Evolutionary conservation across 2,329 filamentous ascomycete genomes (phyloP), one percentile per base, ranked within the genome.

Genomic region (Phialophora macrospora): DNA sequence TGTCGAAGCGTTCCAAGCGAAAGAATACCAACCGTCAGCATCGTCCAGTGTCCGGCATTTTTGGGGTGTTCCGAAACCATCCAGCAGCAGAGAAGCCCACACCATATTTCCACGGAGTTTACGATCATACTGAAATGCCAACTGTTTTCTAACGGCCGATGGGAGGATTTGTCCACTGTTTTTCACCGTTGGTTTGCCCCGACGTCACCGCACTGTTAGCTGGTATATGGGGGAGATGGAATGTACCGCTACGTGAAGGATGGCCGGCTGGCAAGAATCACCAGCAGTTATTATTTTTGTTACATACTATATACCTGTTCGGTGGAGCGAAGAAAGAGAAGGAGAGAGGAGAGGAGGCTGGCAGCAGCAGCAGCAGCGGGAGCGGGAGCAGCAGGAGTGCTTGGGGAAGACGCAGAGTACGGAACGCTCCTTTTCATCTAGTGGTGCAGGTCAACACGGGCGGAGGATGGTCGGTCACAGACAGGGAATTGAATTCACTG

Each of bases 1-100:
- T 60, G 48, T 60, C 48, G n/a, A 51, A 60, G 58, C 58, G 58
- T 60, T 60, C 58, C 46, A n/a, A 60, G 58, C 58, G 58, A 60
- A 49, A 49, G 44, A 60, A 54, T 55, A 55, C 22, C 58, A 41
- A 60, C 26, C 30, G 48, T 54, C 48, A 52, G 46, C 48, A 60
- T 60, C 58, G 48, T 60, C 58, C 28, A 54, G 48, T 54, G 46
- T 48, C 49, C 8, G 26, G 52, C 52, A 55, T 55, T 55, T 55
- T 55, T 34, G 17, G 52, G 49, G 28, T 60, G 58, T 60, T 34
- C 48, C 38, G 17, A 51, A 51, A 30, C n/a, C 24, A 52, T 60
- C 46, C 24, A 49, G 32, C 58, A 60, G 34, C 26, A 60, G 46
- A 51, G 20, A 52, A 55, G 28, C 26, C 26, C 11, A 34, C 48